Evolutionary conservation across 1,284 basidiomycete species (phyloP), one percentile per base, ranked within the genome.

Genomic region (Irpex rosettiformis): DNA sequence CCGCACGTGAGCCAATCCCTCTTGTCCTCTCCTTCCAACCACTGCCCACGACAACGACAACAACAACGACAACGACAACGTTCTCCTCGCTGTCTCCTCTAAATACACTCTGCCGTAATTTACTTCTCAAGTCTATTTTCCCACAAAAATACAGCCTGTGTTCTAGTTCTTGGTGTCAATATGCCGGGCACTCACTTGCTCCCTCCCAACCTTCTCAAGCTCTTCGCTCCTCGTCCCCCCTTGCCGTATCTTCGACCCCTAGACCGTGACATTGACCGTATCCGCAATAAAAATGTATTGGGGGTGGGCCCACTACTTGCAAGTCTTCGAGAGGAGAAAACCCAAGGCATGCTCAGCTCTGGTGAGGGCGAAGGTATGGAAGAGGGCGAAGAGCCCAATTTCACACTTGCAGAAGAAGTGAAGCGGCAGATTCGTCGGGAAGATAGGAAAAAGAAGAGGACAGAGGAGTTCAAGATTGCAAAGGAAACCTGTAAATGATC

Each of bases 151-250:
- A 24, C 13, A 51, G 11, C 48, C 11, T 25, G 25, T 37, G 22
- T 28, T n/a, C 24, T 51, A 47, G n/a, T 54, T 58, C 55, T 56
- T 57, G 54, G 25, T 58, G n/a, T 55, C 67, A 67, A 64, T 45
- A 91, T 91, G 88, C 89, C 88, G 28, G 88, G 89, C 52, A 94
- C 93, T 6, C 89, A 94, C 74, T 81, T 96, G 42, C 83, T 98
- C 47, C 95, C 95, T 4, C 93, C 94, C 7, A 96, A 97, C 73
- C 85, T 98, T 54, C 85, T 97, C 72, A 93, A 94, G 73, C 88
- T 98, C 64, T 98, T 98, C 71, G 90, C 94, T 0, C 94, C 95
- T 13, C 86, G 95, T 16, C 92, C 94, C 1, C 91, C 89, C 2
- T 81, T 96, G 1, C 89, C 89, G 0, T 97, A 94, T 71, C 71